These are phyloP conservation scores for Mrakia frigida DNA, from an alignment of 768 basidiomycete genomes.

Conservation along the genomic window DNA sequence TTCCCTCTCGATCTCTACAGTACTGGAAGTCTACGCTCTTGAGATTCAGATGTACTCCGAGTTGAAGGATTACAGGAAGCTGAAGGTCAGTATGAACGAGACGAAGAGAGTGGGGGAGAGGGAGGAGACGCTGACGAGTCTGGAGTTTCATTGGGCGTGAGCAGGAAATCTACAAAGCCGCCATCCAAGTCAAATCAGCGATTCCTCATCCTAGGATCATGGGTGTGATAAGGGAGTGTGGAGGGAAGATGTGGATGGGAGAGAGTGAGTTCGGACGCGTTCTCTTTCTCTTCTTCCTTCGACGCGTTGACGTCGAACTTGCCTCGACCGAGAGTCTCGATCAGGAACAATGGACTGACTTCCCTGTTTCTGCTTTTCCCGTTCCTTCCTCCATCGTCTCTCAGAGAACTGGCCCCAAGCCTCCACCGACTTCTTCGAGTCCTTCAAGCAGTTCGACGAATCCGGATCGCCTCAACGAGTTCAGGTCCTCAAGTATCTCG, in stretches of 20 bases:
- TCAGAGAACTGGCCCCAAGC: slow-evolving; percentile 93
- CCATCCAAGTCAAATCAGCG: slow-evolving; percentile 84
- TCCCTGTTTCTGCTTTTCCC: not conserved
- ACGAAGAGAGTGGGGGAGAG: not conserved
- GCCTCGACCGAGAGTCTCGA: no score
- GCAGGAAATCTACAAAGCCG: slow-evolving; percentile 95
- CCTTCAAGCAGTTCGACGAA: slow-evolving; percentile 97
- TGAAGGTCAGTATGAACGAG: slow-evolving; percentile 58
- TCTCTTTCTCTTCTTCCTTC: slow-evolving; percentile 1
- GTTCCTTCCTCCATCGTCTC: not conserved
- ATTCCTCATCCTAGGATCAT: slow-evolving; percentile 98
- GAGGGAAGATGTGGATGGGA: slow-evolving; percentile 99
- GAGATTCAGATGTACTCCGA: slow-evolving; percentile 99
- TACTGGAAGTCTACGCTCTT: slow-evolving; percentile 93
- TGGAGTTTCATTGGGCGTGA: not conserved
- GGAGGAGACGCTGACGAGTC: not conserved
- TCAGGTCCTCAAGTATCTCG: slow-evolving; percentile 96
- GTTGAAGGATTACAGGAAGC: slow-evolving; percentile 88
- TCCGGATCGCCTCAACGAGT: slow-evolving; percentile 94
- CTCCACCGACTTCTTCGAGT: slow-evolving; percentile 97
- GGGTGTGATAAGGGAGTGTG: slow-evolving; percentile 98
- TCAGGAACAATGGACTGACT: no score
- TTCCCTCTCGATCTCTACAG: not conserved
- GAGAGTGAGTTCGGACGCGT: slow-evolving; percentile 62
- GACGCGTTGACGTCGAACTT: no score